Evolutionary conservation across 495 filamentous ascomycete species (phyloP), one percentile per base, ranked within the genome.

Genomic region (Aspergillus sclerotiicarbonarius): DNA sequence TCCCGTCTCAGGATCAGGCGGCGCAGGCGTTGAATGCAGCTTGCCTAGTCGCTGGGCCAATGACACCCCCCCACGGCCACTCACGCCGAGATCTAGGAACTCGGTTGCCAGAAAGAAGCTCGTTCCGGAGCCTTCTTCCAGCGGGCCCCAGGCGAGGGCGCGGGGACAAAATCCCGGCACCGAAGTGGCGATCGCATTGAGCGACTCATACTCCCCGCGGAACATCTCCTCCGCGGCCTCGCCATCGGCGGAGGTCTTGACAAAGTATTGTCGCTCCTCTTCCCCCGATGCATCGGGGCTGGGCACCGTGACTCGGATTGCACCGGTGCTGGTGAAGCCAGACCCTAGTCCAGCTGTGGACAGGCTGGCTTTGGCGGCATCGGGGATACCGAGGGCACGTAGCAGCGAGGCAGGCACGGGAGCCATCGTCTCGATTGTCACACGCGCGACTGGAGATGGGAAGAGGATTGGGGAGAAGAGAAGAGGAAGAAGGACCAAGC

Each of bases 101-200:
- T 92, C 89, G 0, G 90, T 96, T 0, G 80, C 86, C 12, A 98
- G 83, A 66, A 91, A 96, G 60, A 75, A 85, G 25, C 72, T 82
- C 53, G 70, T 71, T 16, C 66, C 66, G 1, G 69, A 67, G n/a
- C 67, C 65, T 5, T 82, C 75, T 29, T 74, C 67, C 13, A 91
- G 76, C 6, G 75, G 54, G 19, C 93, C 91, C 66, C 88, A 83
- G 45, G 87, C 87, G 66, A 90, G 78, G 16, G 87, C 85, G 51
- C 76, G 73, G 0, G 92, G 90, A 66, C 88, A 92, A 55, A 97
- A 81, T 32, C 79, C 83, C 16, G 91, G 89, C 0, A 91, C 85
- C 16, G 79, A 75, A 57, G 71, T 54, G 65, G 90, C 83, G 68
- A 96, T 87, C 30, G 90, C 89, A 66, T 91, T 91, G 52, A 96